Base-by-base conservation (phyloP, 148 eudicot species). In the Amaranthus cruentus region DNA sequence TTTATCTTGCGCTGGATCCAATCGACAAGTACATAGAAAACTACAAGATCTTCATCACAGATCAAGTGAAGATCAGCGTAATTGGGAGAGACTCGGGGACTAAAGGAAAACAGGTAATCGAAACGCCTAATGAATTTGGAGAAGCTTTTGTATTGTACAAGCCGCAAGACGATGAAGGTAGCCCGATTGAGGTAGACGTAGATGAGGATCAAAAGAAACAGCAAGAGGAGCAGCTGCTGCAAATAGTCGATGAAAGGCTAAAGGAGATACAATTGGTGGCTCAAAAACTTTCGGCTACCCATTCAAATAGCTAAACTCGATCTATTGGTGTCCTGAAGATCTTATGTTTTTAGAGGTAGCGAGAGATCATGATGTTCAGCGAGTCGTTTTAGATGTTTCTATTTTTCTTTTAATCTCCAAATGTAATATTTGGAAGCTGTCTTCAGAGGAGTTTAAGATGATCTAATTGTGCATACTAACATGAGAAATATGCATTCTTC, bases 111-210 rank as follows among this genome's bases (percentile, higher is more conserved):
- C 79, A 74, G 62, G 83, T 94, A 47, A 56, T 88, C 69, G 93
- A 91, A 8, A 75, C 85, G 67, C 92, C 91, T 14, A 89, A 90
- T 65, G 90, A 83, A 9, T 86, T 76, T 71, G 79, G 80, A 66
- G 93, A 85, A 56, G 86, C 98, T 6, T 94, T 91, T 81, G 90
- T 85, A 10, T 88, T 91, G 98, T 94, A 80, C 82, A 94, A 82
- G 70, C 81, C 88, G 54, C 74, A 63, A 21, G 81, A 79, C 11
- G 80, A 79, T 63, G 95, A 89, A 79, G 80, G 82, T 2, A 74
- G 63, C 59, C 64, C 57, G 44, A 66, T 78, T 15, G 87, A 79
- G 69, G 80, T 81, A 65, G 89, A 87, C 14, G 90, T 81, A 65
- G 84, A 83, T 77, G 85, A 84, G 55, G 85, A 77, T 51, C 81